These are phyloP conservation scores for Dactylella cylindrospora DNA, from an alignment of 2,329 filamentous ascomycete genomes.

Conservation along the genomic window DNA sequence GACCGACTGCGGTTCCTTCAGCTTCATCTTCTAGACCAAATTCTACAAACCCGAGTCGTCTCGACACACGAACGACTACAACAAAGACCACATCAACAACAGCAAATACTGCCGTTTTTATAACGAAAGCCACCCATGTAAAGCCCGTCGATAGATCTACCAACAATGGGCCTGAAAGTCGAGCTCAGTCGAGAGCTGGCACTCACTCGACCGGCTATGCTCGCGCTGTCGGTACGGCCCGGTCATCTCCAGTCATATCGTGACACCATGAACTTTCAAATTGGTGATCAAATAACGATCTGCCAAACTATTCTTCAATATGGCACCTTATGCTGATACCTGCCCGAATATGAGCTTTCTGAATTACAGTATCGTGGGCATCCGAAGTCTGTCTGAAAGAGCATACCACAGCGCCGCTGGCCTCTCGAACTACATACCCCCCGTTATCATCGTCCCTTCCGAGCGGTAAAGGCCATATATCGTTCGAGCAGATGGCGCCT, in stretches of 20 bases:
- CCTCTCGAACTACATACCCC: constrained; percentile 65
- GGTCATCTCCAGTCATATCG: no score
- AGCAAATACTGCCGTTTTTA: constrained; percentile 31
- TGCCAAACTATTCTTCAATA: no score
- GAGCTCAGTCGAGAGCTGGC: constrained; percentile 18
- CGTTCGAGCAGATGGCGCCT: constrained; percentile 70
- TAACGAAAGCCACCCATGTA: constrained; percentile 24
- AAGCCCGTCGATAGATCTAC: constrained; percentile 20
- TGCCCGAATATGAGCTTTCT: no score
- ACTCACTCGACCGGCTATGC: not conserved
- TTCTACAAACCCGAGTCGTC: not conserved
- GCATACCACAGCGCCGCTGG: constrained; percentile 70
- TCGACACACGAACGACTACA: constrained; percentile 26
- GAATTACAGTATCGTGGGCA: constrained; percentile 59
- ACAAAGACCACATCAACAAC: constrained; percentile 39
- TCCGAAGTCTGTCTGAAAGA: constrained; percentile 25
- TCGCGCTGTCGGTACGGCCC: constrained; percentile 23
- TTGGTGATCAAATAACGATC: no score
- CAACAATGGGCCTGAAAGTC: not conserved
- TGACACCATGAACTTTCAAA: no score
- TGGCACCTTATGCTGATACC: no score
- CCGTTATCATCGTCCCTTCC: constrained; percentile 69
- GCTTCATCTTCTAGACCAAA: constrained; percentile 5
- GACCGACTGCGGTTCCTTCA: not conserved
- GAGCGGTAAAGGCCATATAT: constrained; percentile 65